Conservation (phyloP, 2,329 filamentous ascomycete genomes). For the Phyllosticta ampelicida region DNA sequence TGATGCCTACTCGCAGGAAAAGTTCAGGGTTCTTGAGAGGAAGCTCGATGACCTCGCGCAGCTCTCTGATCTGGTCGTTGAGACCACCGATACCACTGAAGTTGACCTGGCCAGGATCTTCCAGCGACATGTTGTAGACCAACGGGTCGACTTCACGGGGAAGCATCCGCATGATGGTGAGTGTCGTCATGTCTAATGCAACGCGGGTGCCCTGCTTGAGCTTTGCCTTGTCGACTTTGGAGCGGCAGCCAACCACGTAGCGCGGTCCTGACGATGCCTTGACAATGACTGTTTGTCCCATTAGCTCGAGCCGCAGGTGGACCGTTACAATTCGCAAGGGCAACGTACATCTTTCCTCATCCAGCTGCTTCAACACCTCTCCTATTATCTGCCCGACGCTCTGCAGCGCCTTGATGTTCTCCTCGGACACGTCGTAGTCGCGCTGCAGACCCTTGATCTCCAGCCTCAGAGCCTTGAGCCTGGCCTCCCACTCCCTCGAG, state of each 20-base stretch:
- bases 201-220: slow-evolving; percentile 97
- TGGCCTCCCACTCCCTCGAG: slow-evolving; percentile 96
- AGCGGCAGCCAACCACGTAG: slow-evolving; percentile 96
- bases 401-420: slow-evolving; percentile 98
- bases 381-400: slow-evolving; percentile 99
- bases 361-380: slow-evolving; percentile 95
- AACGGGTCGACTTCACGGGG: slow-evolving; percentile 96
- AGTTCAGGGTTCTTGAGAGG: slow-evolving; percentile 98
- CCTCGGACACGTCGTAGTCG: slow-evolving; percentile 93
- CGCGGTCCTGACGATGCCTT: slow-evolving; percentile 94
- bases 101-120: slow-evolving; percentile 94
- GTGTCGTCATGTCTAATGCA: slow-evolving; percentile 96
- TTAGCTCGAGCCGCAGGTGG: neutral
- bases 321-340: neutral
- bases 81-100: slow-evolving; percentile 95
- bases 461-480: slow-evolving; percentile 84
- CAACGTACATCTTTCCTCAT: slow-evolving; percentile 89
- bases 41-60: slow-evolving; percentile 94
- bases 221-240: slow-evolving; percentile 95
- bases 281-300: slow-evolving; percentile 68
- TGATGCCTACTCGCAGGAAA: slow-evolving; percentile 94
- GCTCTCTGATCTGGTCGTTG: slow-evolving; percentile 95
- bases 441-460: slow-evolving; percentile 94
- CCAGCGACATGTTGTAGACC: slow-evolving; percentile 99
- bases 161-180: slow-evolving; percentile 99